phyloP scores from a whole-genome alignment of 306 rosid genomes.

The Crataegus laevigata region DNA sequence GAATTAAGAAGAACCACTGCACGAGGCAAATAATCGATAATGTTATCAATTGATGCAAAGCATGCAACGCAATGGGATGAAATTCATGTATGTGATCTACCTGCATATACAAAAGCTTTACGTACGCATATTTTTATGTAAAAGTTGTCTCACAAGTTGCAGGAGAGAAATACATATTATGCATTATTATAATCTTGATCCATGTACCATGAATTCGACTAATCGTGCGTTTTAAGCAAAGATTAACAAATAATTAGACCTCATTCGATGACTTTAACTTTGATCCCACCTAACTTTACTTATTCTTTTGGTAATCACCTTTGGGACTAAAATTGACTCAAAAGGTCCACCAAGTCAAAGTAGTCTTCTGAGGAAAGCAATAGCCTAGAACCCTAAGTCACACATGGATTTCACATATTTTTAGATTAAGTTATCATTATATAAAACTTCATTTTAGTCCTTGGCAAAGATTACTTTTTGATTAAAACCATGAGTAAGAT shows the following conservation, averaged over 20 bases:
- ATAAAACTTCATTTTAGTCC: no score
- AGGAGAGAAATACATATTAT: background rate
- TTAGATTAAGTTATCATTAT: no score
- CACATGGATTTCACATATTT: background rate
- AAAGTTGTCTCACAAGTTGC: conserved; percentile 15
- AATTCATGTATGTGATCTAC: conserved; percentile 1
- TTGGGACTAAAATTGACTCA: background rate
- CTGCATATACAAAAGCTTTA: background rate
- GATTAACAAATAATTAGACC: background rate
- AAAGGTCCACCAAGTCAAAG: background rate
- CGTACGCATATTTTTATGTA: background rate
- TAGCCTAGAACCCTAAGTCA: background rate
- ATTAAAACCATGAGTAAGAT: no score
- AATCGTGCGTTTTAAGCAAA: background rate
- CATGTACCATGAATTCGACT: background rate
- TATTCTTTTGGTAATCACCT: background rate
- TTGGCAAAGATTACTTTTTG: no score
- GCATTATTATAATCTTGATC: background rate
- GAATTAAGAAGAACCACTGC: background rate
- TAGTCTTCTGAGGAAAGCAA: background rate
- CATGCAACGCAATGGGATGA: background rate
- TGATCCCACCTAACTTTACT: background rate
- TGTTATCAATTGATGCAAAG: background rate
- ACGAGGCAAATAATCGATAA: background rate
- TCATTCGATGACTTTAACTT: background rate